A percentile compares a stretch with the other conserved stretches of the same genome.
Evolutionary conservation across 495 filamentous ascomycete genomes (phyloP).

Genomic region (Alectoria sarmentosa): DNA sequence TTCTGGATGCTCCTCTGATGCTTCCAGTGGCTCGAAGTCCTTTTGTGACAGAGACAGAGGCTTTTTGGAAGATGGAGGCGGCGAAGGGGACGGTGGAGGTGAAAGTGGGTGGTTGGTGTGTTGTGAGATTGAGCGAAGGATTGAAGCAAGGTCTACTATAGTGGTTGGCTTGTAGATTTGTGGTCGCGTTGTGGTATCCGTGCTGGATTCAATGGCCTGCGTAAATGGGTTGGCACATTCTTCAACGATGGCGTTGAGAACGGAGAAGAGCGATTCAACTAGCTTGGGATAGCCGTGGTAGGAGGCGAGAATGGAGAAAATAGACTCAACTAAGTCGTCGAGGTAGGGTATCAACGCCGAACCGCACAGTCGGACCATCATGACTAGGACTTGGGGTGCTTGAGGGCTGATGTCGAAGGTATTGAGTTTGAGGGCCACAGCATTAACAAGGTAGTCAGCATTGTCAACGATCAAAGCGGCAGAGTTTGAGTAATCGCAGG

Average conservation of each 20-base stretch:
- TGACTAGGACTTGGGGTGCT: constrained; percentile 80
- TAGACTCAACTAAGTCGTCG: constrained; percentile 81
- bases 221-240: constrained; percentile 63
- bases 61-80: constrained; percentile 20
- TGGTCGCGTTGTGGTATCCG: constrained; percentile 32
- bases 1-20: not conserved
- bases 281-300: constrained; percentile 90
- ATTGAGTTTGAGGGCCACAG: constrained; percentile 81
- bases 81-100: constrained; percentile 9
- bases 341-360: constrained; percentile 76
- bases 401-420: constrained; percentile 87
- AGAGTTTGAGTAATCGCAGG: constrained; percentile 69
- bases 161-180: constrained; percentile 37
- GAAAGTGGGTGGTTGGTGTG: constrained; percentile 12
- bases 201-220: constrained; percentile 38
- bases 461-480: constrained; percentile 83
- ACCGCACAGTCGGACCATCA: constrained; percentile 90
- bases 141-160: constrained; percentile 34
- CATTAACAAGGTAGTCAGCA: constrained; percentile 94
- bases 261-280: constrained; percentile 77
- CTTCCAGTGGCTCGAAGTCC: not conserved
- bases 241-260: constrained; percentile 71
- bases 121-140: constrained; percentile 12
- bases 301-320: constrained; percentile 84
- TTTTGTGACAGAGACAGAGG: not conserved